phyloP scores from a whole-genome alignment of 345 rosid species.

The Pistacia atlantica region DNA sequence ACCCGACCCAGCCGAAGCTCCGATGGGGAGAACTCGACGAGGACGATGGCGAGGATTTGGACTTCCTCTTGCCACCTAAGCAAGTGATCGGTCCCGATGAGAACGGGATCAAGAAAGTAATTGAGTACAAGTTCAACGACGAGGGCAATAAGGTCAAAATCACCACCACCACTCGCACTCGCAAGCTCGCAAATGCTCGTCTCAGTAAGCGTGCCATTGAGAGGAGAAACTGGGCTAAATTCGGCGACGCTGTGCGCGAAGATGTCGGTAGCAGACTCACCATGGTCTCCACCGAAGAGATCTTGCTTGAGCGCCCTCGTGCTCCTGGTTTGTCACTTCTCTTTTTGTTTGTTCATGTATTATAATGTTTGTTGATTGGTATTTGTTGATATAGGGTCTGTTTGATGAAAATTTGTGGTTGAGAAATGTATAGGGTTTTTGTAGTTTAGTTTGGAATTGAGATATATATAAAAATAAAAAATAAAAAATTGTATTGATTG shows the following conservation, averaged over 20 bases:
- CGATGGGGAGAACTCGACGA: conserved; percentile 65
- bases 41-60: conserved; percentile 54
- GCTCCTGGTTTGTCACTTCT: conserved; percentile 35
- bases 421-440: not conserved
- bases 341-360: not conserved
- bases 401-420: not conserved
- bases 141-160: conserved; percentile 52
- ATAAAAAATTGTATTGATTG: not conserved
- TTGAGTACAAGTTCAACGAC: conserved; percentile 56
- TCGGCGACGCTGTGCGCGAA: conserved; percentile 59
- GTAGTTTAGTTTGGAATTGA: not conserved
- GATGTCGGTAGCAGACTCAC: conserved; percentile 45
- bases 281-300: conserved; percentile 58
- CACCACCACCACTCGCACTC: conserved; percentile 47
- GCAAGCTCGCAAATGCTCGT: conserved; percentile 52
- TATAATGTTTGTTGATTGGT: not conserved
- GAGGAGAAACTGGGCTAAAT: conserved; percentile 55
- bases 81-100: conserved; percentile 58
- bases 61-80: conserved; percentile 46
- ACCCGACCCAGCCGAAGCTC: conserved; percentile 22
- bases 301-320: conserved; percentile 52
- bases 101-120: conserved; percentile 51
- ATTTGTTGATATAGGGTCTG: not conserved
- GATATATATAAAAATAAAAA: not conserved
- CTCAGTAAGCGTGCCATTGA: conserved; percentile 47